Base-by-base conservation (phyloP, 805 yeast genomes). In the Saturnispora mendoncae region DNA sequence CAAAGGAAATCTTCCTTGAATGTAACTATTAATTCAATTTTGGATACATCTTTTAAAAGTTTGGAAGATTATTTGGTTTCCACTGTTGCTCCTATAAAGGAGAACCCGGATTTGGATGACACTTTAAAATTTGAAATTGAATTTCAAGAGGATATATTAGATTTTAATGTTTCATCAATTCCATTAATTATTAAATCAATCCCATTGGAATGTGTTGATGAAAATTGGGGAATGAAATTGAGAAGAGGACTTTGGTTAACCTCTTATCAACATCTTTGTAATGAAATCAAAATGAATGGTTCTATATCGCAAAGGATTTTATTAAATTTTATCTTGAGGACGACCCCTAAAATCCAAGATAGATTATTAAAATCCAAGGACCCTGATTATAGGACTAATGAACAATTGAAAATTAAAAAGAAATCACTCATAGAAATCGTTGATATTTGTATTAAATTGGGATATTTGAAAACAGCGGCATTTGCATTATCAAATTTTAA, bases 111-210 rank as follows among this genome's bases (percentile, higher is more conserved):
- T n/a, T n/a, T n/a, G n/a, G n/a, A n/a, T n/a, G n/a, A n/a, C n/a
- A n/a, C n/a, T n/a, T n/a, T n/a, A n/a, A 23, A n/a, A 15, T 37
- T 37, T 14, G 39, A 37, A 23, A 19, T 37, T 3, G 39, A 37
- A 23, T 37, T 37, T 14, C 28, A 37, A 37, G 39, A 37, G 6
- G 39, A 37, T 6, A 15, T 30, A n/a, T n/a, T n/a, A n/a, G n/a
- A n/a, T n/a, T n/a, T n/a, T n/a, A n/a, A n/a, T n/a, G n/a, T n/a
- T n/a, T n/a, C n/a, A n/a, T n/a, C n/a, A n/a, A n/a, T n/a, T n/a
- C n/a, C n/a, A n/a, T n/a, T n/a, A n/a, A n/a, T n/a, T n/a, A n/a
- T n/a, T n/a, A 28, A 20, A 20, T 18, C 14, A 18, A 17, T 14
- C 5, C 23, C 13, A 32, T 9, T 5, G 8, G 27, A 37, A 10